Conservation (phyloP, 768 basidiomycete genomes). For the Mycena maculata region DNA sequence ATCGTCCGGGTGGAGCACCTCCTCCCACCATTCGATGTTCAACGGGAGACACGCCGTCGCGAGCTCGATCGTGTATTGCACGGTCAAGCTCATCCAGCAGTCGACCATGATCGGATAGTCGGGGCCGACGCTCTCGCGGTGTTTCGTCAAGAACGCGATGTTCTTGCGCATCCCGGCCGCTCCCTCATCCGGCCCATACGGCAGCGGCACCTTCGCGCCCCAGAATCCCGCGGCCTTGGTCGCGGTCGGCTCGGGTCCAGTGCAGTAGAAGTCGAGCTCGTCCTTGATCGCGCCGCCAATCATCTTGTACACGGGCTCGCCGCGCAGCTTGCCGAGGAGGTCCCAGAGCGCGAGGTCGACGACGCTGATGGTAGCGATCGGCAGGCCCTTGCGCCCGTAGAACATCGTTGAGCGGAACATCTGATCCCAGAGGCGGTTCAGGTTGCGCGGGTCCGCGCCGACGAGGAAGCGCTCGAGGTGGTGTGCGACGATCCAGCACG, state of each 20-base stretch:
- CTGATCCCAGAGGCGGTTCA: conserved; percentile 45
- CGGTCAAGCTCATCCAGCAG: conserved; percentile 45
- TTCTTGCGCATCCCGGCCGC: conserved; percentile 43
- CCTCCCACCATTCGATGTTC: conserved; percentile 49
- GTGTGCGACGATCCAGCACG: conserved; percentile 46
- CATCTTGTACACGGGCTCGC: conserved; percentile 47
- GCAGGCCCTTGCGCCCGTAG: conserved; percentile 46
- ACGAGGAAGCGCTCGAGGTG: conserved; percentile 46
- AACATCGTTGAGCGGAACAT: conserved; percentile 47
- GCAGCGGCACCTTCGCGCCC: conserved; percentile 46
- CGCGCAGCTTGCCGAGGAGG: conserved; percentile 43
- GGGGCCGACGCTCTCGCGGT: conserved; percentile 43
- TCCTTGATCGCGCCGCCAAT: conserved; percentile 47
- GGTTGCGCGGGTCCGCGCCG: conserved; percentile 44
- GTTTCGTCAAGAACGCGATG: conserved; percentile 42
- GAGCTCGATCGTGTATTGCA: conserved; percentile 47
- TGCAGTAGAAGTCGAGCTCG: conserved; percentile 43
- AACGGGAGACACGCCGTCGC: conserved; percentile 43
- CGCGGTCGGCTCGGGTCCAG: conserved; percentile 41
- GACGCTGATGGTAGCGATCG: conserved; percentile 45
- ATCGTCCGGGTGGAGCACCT: conserved; percentile 46
- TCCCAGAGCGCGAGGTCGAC: conserved; percentile 49
- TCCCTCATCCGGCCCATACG: conserved; percentile 45
- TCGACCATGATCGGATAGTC: conserved; percentile 46
- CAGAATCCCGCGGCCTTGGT: conserved; percentile 44